These are phyloP conservation scores for Erysimum cheiri DNA, from an alignment of 441 rosid genomes.

Conservation along the genomic window DNA sequence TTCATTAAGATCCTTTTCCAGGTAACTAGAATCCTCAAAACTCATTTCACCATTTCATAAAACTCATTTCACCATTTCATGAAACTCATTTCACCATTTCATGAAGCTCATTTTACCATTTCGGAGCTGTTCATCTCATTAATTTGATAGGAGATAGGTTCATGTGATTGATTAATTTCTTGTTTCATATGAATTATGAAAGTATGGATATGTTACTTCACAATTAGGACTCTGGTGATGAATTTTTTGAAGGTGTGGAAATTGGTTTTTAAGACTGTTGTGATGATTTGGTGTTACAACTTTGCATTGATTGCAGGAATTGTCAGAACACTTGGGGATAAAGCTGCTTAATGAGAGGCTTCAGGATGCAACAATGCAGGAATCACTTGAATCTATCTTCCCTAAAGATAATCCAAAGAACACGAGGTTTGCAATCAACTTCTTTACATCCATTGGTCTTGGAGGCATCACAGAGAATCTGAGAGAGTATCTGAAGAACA, in stretches of 20 bases:
- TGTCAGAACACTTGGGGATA: slow-evolving; percentile 86
- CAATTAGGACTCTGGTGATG: neutral
- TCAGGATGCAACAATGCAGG: slow-evolving; percentile 76
- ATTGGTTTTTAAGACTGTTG: slow-evolving; percentile 5
- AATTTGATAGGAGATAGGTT: neutral
- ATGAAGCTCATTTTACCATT: slow-evolving; percentile 17
- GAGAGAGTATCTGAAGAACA: slow-evolving; percentile 87
- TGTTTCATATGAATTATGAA: slow-evolving; percentile 6
- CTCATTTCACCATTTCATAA: slow-evolving; percentile 3
- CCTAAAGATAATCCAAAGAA: slow-evolving; percentile 92
- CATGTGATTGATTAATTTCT: slow-evolving; percentile 25
- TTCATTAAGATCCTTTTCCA: slow-evolving; percentile 96
- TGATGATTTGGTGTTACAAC: slow-evolving; percentile 21
- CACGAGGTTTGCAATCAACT: slow-evolving; percentile 84
- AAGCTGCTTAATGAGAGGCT: slow-evolving; percentile 78
- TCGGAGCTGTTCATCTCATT: slow-evolving; percentile 10
- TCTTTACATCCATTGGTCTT: slow-evolving; percentile 93
- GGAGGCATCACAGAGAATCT: slow-evolving; percentile 93
- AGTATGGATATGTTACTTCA: neutral
- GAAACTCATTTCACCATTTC: slow-evolving; percentile 8
- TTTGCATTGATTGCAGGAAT: slow-evolving; percentile 56
- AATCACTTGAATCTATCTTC: slow-evolving; percentile 81
- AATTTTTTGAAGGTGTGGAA: neutral
- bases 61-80: slow-evolving; percentile 17
- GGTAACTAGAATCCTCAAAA: slow-evolving; percentile 49